These are phyloP conservation scores for Hanseniaspora pseudoguilliermondii DNA, from an alignment of 805 yeast species.

Conservation along the genomic window DNA sequence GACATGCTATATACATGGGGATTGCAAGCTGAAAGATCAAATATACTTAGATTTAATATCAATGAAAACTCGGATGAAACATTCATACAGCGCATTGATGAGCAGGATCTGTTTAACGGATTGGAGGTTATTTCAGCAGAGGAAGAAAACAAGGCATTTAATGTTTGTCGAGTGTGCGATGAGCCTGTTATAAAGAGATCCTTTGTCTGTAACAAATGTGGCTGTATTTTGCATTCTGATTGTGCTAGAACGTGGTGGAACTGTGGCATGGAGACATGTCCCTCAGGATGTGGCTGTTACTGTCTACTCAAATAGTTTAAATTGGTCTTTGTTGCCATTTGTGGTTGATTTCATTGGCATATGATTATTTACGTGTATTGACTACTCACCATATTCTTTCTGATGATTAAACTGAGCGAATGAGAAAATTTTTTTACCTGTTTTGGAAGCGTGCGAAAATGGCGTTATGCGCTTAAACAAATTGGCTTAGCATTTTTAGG, in stretches of 20 bases:
- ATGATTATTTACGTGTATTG: too few relatives aligned
- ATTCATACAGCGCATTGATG: constrained; percentile 21
- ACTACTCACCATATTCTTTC: too few relatives aligned
- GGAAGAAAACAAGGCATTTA: constrained; percentile 22
- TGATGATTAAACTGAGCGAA: too few relatives aligned
- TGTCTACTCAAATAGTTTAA: constrained; percentile 28
- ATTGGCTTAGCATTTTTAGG: too few relatives aligned
- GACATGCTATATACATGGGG: constrained; percentile 73
- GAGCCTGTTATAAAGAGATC: constrained; percentile 46
- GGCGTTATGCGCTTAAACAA: too few relatives aligned
- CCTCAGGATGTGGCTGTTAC: constrained; percentile 75
- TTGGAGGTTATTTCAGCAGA: constrained; percentile 17
- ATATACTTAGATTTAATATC: constrained; percentile 43
- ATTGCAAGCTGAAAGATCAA: constrained; percentile 62
- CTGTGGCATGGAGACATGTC: constrained; percentile 39
- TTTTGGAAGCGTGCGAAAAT: too few relatives aligned
- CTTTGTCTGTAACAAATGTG: constrained; percentile 60
- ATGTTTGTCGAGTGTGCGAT: constrained; percentile 51
- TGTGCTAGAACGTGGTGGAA: constrained; percentile 80
- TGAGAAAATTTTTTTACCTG: too few relatives aligned
- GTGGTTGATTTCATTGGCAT: background rate
- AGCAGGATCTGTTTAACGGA: constrained; percentile 29
- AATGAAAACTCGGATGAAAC: constrained; percentile 25
- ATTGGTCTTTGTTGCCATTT: background rate
- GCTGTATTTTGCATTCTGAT: constrained; percentile 61